Conservation (phyloP, 2,329 filamentous ascomycete genomes). For the Fusarium algeriense region DNA sequence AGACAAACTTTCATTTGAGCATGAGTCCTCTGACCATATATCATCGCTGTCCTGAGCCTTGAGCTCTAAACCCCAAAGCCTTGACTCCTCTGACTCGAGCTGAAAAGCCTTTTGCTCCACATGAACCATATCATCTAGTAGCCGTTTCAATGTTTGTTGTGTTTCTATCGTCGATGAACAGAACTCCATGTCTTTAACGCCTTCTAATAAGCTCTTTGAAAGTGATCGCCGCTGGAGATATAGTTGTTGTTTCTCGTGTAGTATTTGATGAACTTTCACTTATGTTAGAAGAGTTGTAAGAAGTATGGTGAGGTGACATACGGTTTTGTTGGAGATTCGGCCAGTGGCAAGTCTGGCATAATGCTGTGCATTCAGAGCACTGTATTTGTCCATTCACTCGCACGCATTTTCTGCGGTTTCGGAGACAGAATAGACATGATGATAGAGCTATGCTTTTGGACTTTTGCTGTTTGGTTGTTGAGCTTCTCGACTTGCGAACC, state of each 20-base stretch:
- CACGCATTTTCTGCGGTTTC: not conserved
- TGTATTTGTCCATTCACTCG: not conserved
- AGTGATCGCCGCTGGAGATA: not conserved
- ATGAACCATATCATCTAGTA: not conserved
- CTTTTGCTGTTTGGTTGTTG: not conserved
- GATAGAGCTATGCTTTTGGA: not conserved
- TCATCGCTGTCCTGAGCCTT: not conserved
- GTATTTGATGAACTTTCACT: not conserved
- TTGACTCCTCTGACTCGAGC: slow-evolving; percentile 3
- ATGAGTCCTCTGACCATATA: not conserved
- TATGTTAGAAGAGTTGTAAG: not conserved
- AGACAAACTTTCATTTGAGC: not conserved
- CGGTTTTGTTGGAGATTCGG: not conserved
- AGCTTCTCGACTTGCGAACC: not conserved
- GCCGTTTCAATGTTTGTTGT: not conserved
- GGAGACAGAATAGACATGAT: slow-evolving; percentile 2
- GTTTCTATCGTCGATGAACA: not conserved
- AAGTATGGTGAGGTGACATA: not conserved
- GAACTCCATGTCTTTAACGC: slow-evolving; percentile 1
- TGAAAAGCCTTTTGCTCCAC: slow-evolving; percentile 6
- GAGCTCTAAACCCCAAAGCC: not conserved
- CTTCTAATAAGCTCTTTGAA: slow-evolving; percentile 1
- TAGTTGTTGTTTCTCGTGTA: slow-evolving; percentile 2
- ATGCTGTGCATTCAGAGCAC: slow-evolving; percentile 3
- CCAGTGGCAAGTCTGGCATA: slow-evolving; percentile 3